phyloP scores from a whole-genome alignment of 495 filamentous ascomycete species.

The Bombardia bombarda region DNA sequence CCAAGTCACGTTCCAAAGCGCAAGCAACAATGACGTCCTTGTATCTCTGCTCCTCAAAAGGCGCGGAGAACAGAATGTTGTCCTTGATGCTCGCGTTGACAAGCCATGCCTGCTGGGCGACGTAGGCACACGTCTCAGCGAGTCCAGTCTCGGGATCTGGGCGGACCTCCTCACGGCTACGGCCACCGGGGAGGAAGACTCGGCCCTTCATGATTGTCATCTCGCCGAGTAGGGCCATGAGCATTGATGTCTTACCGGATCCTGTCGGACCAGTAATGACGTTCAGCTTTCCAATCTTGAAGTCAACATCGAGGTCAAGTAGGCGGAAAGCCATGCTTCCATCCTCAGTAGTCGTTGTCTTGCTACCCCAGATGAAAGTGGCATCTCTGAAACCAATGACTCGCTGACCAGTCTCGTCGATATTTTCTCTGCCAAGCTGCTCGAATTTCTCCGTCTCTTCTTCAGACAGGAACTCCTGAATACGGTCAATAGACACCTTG shows the following conservation, averaged over 20 bases:
- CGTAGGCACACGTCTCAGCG: constrained; percentile 90
- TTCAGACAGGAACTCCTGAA: constrained; percentile 90
- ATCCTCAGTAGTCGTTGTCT: constrained; percentile 49
- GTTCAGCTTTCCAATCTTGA: constrained; percentile 74
- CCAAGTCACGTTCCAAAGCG: constrained; percentile 84
- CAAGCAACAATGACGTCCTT: constrained; percentile 83
- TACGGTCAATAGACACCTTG: constrained; percentile 92
- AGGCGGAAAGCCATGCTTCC: constrained; percentile 69
- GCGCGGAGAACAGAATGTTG: constrained; percentile 88
- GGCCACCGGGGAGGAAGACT: constrained; percentile 75
- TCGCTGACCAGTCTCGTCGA: constrained; percentile 50
- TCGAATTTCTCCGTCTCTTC: constrained; percentile 94
- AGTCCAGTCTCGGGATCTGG: constrained; percentile 78
- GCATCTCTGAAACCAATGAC: constrained; percentile 78
- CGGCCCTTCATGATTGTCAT: constrained; percentile 81
- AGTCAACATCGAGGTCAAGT: constrained; percentile 68
- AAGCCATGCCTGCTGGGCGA: constrained; percentile 96
- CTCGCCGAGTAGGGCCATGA: constrained; percentile 95
- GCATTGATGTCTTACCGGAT: constrained; percentile 85
- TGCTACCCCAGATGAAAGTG: constrained; percentile 82
- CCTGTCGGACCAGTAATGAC: constrained; percentile 90
- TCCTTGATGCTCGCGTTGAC: constrained; percentile 94
- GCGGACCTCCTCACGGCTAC: constrained; percentile 73
- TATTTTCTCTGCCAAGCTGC: constrained; percentile 62
- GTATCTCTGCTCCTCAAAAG: constrained; percentile 77